These are phyloP conservation scores for Tolypocladium amazonense DNA, from an alignment of 2,329 filamentous ascomycete species.

Conservation along the genomic window DNA sequence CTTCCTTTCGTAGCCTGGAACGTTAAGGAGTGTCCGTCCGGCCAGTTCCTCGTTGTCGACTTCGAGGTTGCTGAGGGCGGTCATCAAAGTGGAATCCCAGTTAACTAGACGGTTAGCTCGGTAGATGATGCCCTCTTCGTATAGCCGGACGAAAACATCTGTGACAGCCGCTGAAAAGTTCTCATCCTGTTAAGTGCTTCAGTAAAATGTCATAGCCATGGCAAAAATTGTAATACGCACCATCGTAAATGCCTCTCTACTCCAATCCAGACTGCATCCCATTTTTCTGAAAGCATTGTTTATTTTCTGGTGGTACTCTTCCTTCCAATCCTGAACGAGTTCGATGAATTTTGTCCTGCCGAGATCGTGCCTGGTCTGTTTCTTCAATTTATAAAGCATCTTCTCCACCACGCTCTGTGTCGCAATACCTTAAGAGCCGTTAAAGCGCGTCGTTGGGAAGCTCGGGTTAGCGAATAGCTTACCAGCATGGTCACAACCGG, in stretches of 20 bases:
- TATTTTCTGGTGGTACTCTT: not conserved
- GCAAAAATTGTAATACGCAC: not conserved
- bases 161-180: not conserved
- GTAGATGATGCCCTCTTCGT: conserved; percentile 73
- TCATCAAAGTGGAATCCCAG: conserved; percentile 86
- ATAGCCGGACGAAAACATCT: not conserved
- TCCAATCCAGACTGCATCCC: not conserved
- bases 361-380: conserved; percentile 84
- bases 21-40: conserved; percentile 76
- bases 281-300: not conserved
- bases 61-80: conserved; percentile 82
- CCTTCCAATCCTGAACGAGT: conserved; percentile 53
- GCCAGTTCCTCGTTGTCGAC: conserved; percentile 83
- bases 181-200: not conserved
- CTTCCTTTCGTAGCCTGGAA: conserved; percentile 94
- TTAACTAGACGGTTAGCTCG: conserved; percentile 87
- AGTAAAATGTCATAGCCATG: not conserved
- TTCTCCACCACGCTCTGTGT: conserved; percentile 94
- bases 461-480: conserved; percentile 41
- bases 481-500: conserved; percentile 74
- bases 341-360: conserved; percentile 72
- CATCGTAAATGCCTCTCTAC: not conserved
- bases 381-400: conserved; percentile 79
- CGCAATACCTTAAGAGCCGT: conserved; percentile 18
- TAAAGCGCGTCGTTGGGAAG: not conserved